These are phyloP conservation scores for Hyphodiscus sp. DNA, from an alignment of 2,329 filamentous ascomycete genomes.

Conservation along the genomic window DNA sequence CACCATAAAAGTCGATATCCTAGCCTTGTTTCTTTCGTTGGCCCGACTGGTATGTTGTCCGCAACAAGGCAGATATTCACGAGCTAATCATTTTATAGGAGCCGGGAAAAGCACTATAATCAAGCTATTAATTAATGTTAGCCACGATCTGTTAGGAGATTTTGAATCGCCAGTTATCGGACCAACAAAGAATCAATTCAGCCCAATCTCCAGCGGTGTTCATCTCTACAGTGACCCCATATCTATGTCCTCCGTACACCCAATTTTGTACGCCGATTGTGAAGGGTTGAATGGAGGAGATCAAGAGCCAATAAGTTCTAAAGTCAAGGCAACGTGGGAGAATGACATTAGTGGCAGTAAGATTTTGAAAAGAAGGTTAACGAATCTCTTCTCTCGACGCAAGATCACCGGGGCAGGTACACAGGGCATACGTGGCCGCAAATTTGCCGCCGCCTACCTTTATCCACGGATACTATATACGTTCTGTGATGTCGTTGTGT, in stretches of 20 bases:
- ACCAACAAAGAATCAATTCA: neutral
- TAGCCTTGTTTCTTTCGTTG: neutral
- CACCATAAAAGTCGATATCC: neutral
- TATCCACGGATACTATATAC: constrained; percentile 40
- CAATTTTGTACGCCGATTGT: constrained; percentile 5
- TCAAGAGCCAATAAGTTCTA: neutral
- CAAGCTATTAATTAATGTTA: neutral
- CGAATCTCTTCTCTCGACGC: too few relatives aligned
- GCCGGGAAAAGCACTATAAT: neutral
- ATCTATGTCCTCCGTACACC: neutral
- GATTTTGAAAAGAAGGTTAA: too few relatives aligned
- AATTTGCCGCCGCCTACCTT: constrained; percentile 32
- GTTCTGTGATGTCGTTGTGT: constrained; percentile 39
- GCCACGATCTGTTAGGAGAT: too few relatives aligned
- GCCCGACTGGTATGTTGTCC: neutral
- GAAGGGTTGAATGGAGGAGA: constrained; percentile 7
- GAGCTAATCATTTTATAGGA: neutral
- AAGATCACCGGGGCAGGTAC: too few relatives aligned
- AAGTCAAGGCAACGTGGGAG: too few relatives aligned
- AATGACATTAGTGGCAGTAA: too few relatives aligned
- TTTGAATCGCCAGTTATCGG: neutral
- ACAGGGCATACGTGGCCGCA: too few relatives aligned
- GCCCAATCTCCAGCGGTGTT: neutral
- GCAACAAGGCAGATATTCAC: too few relatives aligned
- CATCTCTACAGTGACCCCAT: neutral